Evolutionary conservation across 2,329 filamentous ascomycete genomes (phyloP), one percentile per base, ranked within the genome.

Genomic region (Phyllosticta paracitricarpa): DNA sequence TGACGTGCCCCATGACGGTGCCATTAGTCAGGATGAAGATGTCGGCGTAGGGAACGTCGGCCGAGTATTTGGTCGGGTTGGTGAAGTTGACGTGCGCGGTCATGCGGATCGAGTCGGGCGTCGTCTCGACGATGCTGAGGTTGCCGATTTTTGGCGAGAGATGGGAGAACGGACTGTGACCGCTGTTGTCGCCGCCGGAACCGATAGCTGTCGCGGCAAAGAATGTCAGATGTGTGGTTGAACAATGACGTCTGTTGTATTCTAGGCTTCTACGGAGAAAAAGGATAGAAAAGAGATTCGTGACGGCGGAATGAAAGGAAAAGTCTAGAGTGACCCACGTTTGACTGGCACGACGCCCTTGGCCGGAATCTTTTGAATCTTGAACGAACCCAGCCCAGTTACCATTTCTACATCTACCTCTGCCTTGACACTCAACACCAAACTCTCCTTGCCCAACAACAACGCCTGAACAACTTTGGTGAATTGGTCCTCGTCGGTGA

Each of bases 311-410:
- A 55, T 84, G 66, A 17, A 77, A 66, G 58, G 62, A 56, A 62
- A 56, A 71, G 72, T 78, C 82, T 78, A 76, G 80, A 81, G 76
- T 80, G 57, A 90, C 92, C 85, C 87, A 96, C 91, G 89, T 84
- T 96, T 95, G 79, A 97, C 84, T 76, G 89, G 89, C 71, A 99
- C 86, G 70, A 87, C 84, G 68, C 94, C 92, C 78, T 91, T 82
- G 53, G 73, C 91, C 56, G 93, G 93, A 69, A 99, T 88, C 66
- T 88, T 85, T 73, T 89, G 90, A 68, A 97, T 79, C 59, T 88
- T 82, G 69, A 97, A 83, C 67, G 87, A 80, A 56, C 94, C 94
- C 65, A 99, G 80, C 26, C 88, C 86, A 30, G 92, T 97, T 62
- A 85, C 80, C 58, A 97, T 84, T 69, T 89, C 84, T 65, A 92